Conservation (phyloP, 73 alveolate species). For the Uronychia setigera region DNA sequence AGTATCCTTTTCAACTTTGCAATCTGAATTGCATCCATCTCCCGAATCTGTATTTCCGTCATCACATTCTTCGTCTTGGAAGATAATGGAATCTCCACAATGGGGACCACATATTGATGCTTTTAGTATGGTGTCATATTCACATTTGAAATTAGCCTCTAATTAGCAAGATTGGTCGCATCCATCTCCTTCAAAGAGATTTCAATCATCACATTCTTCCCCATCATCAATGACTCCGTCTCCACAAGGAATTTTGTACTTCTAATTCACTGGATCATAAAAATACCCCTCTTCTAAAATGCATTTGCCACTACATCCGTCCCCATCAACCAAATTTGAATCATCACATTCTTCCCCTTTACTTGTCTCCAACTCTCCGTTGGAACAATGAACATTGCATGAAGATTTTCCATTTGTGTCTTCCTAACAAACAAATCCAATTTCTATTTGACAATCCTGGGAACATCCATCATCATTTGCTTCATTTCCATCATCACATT, state of each 20-base stretch:
- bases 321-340: constrained; percentile 34
- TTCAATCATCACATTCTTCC: neutral
- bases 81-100: neutral
- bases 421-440: neutral
- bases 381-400: neutral
- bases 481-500: constrained; percentile 28
- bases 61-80: neutral
- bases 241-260: constrained; percentile 10
- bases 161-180: neutral
- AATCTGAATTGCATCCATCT: neutral
- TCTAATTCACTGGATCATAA: neutral
- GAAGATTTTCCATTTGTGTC: neutral
- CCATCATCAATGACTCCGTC: neutral
- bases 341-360: constrained; percentile 34
- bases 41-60: neutral
- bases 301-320: constrained; percentile 48
- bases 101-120: neutral
- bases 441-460: neutral
- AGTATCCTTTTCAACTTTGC: neutral
- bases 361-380: neutral
- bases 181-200: neutral
- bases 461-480: constrained; percentile 16
- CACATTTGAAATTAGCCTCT: neutral
- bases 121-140: neutral
- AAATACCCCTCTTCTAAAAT: neutral